A percentile compares a stretch with the other conserved stretches of the same genome.
Conservation (phyloP, 2,329 filamentous ascomycete species). For the Colletotrichum truncatum region DNA sequence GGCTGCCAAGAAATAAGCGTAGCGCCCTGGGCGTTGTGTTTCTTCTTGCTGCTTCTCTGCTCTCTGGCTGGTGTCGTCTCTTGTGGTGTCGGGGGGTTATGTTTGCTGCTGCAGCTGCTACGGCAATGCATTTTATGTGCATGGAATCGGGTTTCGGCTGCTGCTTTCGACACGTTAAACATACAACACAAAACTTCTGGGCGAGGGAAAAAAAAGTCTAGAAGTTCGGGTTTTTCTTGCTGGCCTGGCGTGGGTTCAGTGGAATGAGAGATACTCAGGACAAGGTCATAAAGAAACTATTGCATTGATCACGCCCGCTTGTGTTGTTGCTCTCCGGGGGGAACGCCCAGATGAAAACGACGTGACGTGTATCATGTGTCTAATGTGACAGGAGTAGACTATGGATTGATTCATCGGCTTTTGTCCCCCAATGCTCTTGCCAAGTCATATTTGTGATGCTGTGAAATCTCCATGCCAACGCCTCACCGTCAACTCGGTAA, state of each 20-base stretch:
- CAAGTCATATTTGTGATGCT: no score
- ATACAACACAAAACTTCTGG: conserved; percentile 18
- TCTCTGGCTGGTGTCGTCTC: conserved; percentile 26
- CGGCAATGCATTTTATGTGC: conserved; percentile 27
- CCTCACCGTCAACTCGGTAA: no score
- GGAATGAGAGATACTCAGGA: conserved; percentile 31
- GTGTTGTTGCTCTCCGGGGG: not conserved
- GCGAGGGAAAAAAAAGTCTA: conserved; percentile 21
- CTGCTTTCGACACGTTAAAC: conserved; percentile 31
- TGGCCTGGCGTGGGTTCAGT: conserved; percentile 30
- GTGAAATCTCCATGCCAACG: no score
- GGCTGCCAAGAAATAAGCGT: conserved; percentile 83
- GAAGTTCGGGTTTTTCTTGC: conserved; percentile 19
- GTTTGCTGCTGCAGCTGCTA: conserved; percentile 27
- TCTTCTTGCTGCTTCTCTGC: conserved; percentile 14
- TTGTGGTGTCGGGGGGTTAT: conserved; percentile 28
- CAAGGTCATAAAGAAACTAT: conserved; percentile 32
- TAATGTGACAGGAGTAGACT: conserved; percentile 24
- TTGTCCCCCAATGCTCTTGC: not conserved
- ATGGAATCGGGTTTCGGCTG: conserved; percentile 27
- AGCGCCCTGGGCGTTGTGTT: conserved; percentile 6
- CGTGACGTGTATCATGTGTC: conserved; percentile 28
- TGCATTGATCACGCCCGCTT: conserved; percentile 27
- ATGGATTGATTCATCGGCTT: conserved; percentile 18
- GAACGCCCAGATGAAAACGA: conserved; percentile 16